Conservation (phyloP, 2,329 filamentous ascomycete species). For the Juglanconis juglandina region DNA sequence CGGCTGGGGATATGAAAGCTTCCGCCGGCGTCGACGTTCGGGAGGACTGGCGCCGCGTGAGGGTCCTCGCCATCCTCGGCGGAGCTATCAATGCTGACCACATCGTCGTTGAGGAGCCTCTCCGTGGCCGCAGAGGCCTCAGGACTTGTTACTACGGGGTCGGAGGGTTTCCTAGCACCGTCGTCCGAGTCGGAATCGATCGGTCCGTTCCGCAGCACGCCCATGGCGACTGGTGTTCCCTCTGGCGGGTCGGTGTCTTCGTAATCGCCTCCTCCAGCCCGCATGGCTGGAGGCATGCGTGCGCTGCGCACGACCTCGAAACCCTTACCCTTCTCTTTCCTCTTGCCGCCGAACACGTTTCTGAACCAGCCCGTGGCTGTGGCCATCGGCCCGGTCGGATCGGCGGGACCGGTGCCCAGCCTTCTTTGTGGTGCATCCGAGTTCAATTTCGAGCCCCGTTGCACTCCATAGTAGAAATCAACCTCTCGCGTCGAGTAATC, state of each 20-base stretch:
- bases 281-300: constrained; percentile 76
- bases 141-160: constrained; percentile 27
- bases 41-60: constrained; percentile 53
- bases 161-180: constrained; percentile 37
- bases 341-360: constrained; percentile 74
- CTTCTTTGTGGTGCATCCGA: constrained; percentile 78
- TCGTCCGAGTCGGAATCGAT: constrained; percentile 61
- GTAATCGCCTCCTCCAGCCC: constrained; percentile 50
- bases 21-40: constrained; percentile 56
- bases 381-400: constrained; percentile 87
- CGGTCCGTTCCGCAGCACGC: constrained; percentile 55
- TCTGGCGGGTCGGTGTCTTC: constrained; percentile 66
- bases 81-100: constrained; percentile 43
- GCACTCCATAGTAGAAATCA: constrained; percentile 91
- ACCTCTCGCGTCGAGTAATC: constrained; percentile 94
- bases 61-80: constrained; percentile 41
- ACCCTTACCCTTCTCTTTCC: constrained; percentile 91
- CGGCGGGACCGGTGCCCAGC: constrained; percentile 88
- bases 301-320: constrained; percentile 95
- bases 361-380: constrained; percentile 89
- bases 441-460: constrained; percentile 77
- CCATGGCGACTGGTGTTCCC: constrained; percentile 63
- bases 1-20: constrained; percentile 63
- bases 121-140: constrained; percentile 33
- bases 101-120: constrained; percentile 42